A percentile compares a stretch with the other conserved stretches of the same genome.
Evolutionary conservation across 208 protist genomes (phyloP).

Genomic region (Crithidia fasciculata): DNA sequence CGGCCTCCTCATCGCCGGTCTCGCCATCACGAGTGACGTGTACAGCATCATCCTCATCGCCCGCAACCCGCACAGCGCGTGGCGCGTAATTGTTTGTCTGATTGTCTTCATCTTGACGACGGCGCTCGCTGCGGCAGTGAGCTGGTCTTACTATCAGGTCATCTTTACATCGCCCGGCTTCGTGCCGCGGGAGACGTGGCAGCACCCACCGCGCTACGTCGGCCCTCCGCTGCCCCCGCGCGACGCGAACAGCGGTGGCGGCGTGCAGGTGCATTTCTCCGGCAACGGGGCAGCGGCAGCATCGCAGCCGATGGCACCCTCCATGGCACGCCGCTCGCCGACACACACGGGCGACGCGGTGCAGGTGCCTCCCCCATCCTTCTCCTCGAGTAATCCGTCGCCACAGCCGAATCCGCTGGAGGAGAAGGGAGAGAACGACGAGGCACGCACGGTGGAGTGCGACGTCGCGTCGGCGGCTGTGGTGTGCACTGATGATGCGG

Average conservation of each 20-base stretch:
- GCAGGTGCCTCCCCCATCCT: neutral
- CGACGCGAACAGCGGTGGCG: neutral
- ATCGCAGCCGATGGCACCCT: neutral
- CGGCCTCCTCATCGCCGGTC: constrained; percentile 40
- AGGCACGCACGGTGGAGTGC: neutral
- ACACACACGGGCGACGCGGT: neutral
- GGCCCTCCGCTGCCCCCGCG: neutral
- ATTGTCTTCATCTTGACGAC: constrained; percentile 45
- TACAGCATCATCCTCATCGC: constrained; percentile 47
- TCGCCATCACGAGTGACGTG: constrained; percentile 31
- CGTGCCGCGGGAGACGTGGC: constrained; percentile 53
- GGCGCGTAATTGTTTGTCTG: constrained; percentile 49
- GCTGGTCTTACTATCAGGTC: constrained; percentile 52
- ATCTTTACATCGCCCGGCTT: constrained; percentile 65
- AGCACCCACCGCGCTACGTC: constrained; percentile 44
- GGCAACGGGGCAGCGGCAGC: neutral
- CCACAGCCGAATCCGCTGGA: neutral
- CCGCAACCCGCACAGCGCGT: constrained; percentile 33
- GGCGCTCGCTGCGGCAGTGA: constrained; percentile 11
- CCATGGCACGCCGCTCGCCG: constrained; percentile 1
- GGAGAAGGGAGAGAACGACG: neutral
- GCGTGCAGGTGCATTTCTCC: neutral
- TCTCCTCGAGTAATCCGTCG: neutral
- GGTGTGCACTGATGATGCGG: too few species aligned
- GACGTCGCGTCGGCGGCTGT: too few species aligned